Conservation (phyloP, 2,329 filamentous ascomycete genomes). For the Fusarium goolgardi region DNA sequence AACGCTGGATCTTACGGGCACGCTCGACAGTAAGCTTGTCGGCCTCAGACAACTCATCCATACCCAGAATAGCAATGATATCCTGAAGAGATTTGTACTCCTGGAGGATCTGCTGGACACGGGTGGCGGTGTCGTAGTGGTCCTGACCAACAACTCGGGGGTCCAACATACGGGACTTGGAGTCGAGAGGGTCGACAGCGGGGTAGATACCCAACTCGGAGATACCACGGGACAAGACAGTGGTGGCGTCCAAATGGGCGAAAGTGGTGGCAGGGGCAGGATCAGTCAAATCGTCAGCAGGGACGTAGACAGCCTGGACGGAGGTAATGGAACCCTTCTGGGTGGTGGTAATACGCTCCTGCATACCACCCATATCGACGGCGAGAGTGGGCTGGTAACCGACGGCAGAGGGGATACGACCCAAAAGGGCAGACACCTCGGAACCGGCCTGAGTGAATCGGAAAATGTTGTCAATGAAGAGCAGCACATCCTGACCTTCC, state of each 20-base stretch:
- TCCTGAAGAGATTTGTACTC: conserved; percentile 99
- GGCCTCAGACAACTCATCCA: conserved; percentile 99
- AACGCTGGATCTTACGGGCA: conserved; percentile 99
- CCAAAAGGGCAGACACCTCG: conserved; percentile 98
- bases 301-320: conserved; percentile 99
- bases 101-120: conserved; percentile 99
- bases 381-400: conserved; percentile 99
- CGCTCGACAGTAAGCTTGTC: conserved; percentile 99
- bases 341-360: conserved; percentile 99
- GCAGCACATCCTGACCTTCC: conserved; percentile 93
- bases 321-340: conserved; percentile 99
- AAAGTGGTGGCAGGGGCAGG: conserved; percentile 99
- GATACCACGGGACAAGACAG: conserved; percentile 99
- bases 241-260: conserved; percentile 99
- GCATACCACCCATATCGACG: conserved; percentile 99
- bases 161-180: conserved; percentile 99
- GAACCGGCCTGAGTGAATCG: conserved; percentile 99
- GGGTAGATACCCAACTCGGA: conserved; percentile 99
- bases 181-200: conserved; percentile 99
- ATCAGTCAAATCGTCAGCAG: conserved; percentile 99
- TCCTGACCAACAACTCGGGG: conserved; percentile 98
- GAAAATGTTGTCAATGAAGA: conserved; percentile 99
- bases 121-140: conserved; percentile 94
- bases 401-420: conserved; percentile 99
- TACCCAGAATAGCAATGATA: conserved; percentile 99